These are phyloP conservation scores for Blastomyces silverae DNA, from an alignment of 2,329 filamentous ascomycete species.

Conservation along the genomic window DNA sequence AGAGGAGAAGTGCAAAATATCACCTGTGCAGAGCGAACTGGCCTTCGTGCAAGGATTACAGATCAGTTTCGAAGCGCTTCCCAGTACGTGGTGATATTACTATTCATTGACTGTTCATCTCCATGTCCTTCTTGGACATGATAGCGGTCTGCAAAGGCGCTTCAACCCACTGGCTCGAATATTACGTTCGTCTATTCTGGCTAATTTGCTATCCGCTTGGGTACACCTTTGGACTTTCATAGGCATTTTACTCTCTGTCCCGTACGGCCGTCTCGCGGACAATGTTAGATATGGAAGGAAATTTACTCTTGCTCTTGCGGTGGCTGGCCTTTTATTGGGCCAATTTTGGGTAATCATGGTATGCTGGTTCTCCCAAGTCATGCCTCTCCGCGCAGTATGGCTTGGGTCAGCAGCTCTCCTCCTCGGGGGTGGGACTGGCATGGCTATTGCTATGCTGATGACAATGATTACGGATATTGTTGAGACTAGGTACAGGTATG, in stretches of 20 bases:
- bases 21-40: conserved; percentile 44
- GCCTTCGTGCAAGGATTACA: conserved; percentile 47
- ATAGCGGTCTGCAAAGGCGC: background rate
- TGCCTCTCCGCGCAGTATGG: conserved; percentile 46
- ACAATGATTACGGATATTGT: conserved; percentile 50
- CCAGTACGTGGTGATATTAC: conserved; percentile 28
- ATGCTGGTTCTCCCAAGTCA: conserved; percentile 34
- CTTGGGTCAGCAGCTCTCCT: conserved; percentile 42
- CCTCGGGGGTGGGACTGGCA: conserved; percentile 44
- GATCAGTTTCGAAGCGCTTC: conserved; percentile 44
- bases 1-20: conserved; percentile 47
- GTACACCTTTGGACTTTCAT: conserved; percentile 23
- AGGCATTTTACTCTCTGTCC: conserved; percentile 44
- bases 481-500: conserved; percentile 41
- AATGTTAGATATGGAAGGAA: conserved; percentile 40
- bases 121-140: background rate
- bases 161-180: background rate
- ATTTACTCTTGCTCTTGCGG: conserved; percentile 38
- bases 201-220: background rate
- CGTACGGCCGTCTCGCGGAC: conserved; percentile 47
- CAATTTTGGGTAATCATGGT: conserved; percentile 31
- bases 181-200: background rate
- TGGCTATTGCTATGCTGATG: conserved; percentile 43
- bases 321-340: conserved; percentile 39
- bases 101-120: background rate